Conservation (phyloP, 2,329 filamentous ascomycete species). For the Huntiella decipiens region DNA sequence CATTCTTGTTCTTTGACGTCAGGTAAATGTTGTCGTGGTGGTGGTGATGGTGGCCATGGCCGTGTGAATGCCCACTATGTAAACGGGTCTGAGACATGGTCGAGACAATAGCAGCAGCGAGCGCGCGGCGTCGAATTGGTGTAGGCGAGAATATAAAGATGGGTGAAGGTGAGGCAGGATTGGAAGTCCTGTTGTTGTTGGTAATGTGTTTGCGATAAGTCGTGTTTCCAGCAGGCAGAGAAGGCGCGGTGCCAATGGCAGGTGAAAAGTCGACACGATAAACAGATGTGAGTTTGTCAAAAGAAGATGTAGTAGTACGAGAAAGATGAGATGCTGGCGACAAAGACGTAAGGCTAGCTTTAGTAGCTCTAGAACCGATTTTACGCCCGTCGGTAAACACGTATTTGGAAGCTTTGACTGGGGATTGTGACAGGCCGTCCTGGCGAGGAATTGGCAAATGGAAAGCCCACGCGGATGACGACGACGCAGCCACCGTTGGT, state of each 20-base stretch:
- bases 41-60: conserved; percentile 49
- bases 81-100: conserved; percentile 4
- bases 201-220: not conserved
- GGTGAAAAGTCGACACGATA: conserved; percentile 4
- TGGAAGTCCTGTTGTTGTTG: conserved; percentile 7
- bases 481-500: conserved; percentile 1
- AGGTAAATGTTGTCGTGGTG: conserved; percentile 86
- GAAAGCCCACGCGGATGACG: conserved; percentile 1
- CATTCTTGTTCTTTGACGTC: conserved; percentile 68
- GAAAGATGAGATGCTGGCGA: too few relatives aligned
- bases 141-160: conserved; percentile 4
- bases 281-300: not conserved
- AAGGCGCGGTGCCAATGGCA: not conserved
- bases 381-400: too few relatives aligned
- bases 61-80: conserved; percentile 9
- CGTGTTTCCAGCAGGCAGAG: not conserved
- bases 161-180: conserved; percentile 11
- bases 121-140: conserved; percentile 2
- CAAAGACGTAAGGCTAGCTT: too few relatives aligned
- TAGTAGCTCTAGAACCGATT: too few relatives aligned
- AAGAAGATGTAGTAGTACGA: not conserved
- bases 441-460: not conserved
- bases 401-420: not conserved
- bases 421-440: not conserved
- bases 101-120: conserved; percentile 5